phyloP scores from a whole-genome alignment of 2,329 filamentous ascomycete genomes.

The Sarocladium strictum region DNA sequence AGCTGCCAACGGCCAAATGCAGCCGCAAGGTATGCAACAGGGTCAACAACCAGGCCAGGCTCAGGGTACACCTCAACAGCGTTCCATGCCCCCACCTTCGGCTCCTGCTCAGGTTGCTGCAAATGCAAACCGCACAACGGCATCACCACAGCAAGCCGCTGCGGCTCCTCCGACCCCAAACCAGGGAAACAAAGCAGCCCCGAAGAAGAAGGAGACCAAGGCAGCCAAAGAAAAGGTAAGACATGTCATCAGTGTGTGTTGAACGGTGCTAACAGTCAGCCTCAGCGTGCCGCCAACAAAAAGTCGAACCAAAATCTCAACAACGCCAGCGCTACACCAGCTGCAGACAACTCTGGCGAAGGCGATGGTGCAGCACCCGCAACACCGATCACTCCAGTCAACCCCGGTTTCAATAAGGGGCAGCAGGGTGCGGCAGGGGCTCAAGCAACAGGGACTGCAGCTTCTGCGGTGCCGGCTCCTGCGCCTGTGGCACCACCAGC shows the following conservation, averaged over 20 bases:
- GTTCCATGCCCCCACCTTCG: slow-evolving; percentile 62
- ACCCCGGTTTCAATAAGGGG: slow-evolving; percentile 42
- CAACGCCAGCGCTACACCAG: slow-evolving; percentile 45
- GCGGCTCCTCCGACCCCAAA: slow-evolving; percentile 71
- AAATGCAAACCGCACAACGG: slow-evolving; percentile 48
- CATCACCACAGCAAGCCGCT: slow-evolving; percentile 57
- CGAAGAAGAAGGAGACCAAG: slow-evolving; percentile 71
- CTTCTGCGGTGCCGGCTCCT: slow-evolving; percentile 29
- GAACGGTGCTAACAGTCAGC: slow-evolving; percentile 16
- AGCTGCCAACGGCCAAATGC: slow-evolving; percentile 35
- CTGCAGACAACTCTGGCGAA: slow-evolving; percentile 49
- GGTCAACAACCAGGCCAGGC: slow-evolving; percentile 25
- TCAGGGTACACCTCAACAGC: slow-evolving; percentile 67
- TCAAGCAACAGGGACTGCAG: slow-evolving; percentile 24
- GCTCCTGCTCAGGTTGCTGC: slow-evolving; percentile 42
- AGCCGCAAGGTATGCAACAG: slow-evolving; percentile 33
- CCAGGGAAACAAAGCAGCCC: slow-evolving; percentile 64
- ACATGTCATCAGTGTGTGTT: not conserved
- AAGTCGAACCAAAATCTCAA: slow-evolving; percentile 53
- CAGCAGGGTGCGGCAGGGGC: slow-evolving; percentile 31
- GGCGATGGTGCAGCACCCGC: slow-evolving; percentile 54
- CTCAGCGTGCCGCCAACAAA: slow-evolving; percentile 50
- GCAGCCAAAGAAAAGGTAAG: slow-evolving; percentile 63
- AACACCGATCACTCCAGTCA: slow-evolving; percentile 58
- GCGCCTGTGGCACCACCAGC: slow-evolving; percentile 32